Percentiles rank a stretch among this genome's conserved stretches.
Evolutionary conservation across 306 rosid species (phyloP).

Genomic region (Begonia fuchsioides): DNA sequence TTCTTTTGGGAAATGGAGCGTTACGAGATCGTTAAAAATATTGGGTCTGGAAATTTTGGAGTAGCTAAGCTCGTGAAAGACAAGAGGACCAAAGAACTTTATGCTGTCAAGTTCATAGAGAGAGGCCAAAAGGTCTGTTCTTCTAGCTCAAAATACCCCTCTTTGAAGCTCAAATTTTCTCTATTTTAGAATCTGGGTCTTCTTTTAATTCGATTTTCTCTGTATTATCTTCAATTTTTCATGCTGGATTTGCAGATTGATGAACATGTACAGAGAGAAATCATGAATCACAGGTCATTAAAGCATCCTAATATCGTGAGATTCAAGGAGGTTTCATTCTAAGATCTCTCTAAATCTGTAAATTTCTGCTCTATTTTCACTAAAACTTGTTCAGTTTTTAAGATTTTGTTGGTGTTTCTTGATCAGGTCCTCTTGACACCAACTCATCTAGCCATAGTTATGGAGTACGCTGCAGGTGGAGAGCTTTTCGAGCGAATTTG

Average conservation of each 20-base stretch:
- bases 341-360: too few species aligned
- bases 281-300: conserved; percentile 82
- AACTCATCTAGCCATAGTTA: conserved; percentile 71
- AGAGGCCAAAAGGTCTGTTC: conserved; percentile 58
- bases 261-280: conserved; percentile 66
- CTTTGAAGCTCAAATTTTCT: background rate
- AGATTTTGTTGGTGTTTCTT: conserved; percentile 16
- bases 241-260: conserved; percentile 38
- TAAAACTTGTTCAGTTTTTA: background rate
- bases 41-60: conserved; percentile 75
- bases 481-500: conserved; percentile 68
- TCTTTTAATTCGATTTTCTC: conserved; percentile 9
- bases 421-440: conserved; percentile 58
- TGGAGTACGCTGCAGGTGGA: conserved; percentile 90
- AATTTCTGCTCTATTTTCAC: too few species aligned
- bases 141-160: background rate
- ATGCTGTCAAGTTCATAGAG: conserved; percentile 74
- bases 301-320: conserved; percentile 72
- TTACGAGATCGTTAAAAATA: conserved; percentile 58
- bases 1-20: conserved; percentile 31
- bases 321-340: conserved; percentile 50
- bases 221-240: background rate
- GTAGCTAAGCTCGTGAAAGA: conserved; percentile 63
- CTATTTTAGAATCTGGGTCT: background rate
- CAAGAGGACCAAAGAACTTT: conserved; percentile 28